A percentile compares a stretch with the other conserved stretches of the same genome.
Conservation (phyloP, 345 rosid genomes). For the Nephelium lappaceum region DNA sequence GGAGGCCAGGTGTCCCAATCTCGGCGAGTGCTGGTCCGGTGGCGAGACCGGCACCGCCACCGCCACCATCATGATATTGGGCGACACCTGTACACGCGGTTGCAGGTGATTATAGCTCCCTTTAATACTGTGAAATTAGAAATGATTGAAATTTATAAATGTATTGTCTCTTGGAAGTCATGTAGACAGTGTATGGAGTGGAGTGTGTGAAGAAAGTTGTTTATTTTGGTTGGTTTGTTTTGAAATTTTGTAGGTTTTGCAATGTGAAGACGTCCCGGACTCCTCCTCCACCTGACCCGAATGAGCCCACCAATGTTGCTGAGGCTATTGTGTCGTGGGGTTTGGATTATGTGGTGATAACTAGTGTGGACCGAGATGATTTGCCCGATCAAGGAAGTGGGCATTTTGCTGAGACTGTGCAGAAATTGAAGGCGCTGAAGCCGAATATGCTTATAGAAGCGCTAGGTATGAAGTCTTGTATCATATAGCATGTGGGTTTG, state of each 20-base stretch:
- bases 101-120: conserved; percentile 56
- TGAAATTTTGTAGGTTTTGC: conserved; percentile 57
- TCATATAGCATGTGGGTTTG: neutral
- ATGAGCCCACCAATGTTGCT: conserved; percentile 89
- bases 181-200: neutral
- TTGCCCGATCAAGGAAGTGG: conserved; percentile 85
- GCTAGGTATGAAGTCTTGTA: conserved; percentile 54
- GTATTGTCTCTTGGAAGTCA: neutral
- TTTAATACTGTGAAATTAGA: neutral
- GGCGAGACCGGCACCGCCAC: conserved; percentile 99
- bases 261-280: conserved; percentile 95
- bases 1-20: conserved; percentile 93
- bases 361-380: conserved; percentile 94
- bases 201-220: neutral
- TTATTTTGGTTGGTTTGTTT: neutral
- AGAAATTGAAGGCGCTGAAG: conserved; percentile 78
- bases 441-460: conserved; percentile 92
- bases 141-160: neutral
- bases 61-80: conserved; percentile 93
- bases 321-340: conserved; percentile 99
- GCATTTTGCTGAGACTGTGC: conserved; percentile 79
- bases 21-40: conserved; percentile 99
- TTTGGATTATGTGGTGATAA: conserved; percentile 85
- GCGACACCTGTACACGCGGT: conserved; percentile 96
- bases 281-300: conserved; percentile 92